Percentiles rank a stretch among this genome's conserved stretches.
These are phyloP conservation scores for Corylus americana DNA, from an alignment of 306 rosid species.

Conservation along the genomic window DNA sequence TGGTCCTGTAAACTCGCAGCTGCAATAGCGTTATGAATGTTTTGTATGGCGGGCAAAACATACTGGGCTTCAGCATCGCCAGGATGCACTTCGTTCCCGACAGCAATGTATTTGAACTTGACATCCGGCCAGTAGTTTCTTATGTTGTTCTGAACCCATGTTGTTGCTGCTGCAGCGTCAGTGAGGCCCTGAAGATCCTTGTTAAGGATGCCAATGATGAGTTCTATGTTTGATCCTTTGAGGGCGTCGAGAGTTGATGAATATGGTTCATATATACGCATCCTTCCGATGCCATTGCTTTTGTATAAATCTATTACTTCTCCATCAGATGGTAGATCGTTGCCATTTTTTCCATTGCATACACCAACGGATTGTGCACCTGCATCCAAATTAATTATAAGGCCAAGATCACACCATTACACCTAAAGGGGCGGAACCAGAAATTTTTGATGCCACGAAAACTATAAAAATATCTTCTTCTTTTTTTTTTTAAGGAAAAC, in stretches of 20 bases:
- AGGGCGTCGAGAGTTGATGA: constrained; percentile 44
- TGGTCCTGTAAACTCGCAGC: constrained; percentile 43
- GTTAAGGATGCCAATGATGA: constrained; percentile 34
- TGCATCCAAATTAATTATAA: constrained; percentile 18
- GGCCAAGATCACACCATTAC: neutral
- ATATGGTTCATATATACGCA: constrained; percentile 45
- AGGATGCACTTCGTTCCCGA: constrained; percentile 52
- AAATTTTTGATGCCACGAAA: no score
- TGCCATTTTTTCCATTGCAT: constrained; percentile 45
- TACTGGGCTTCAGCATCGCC: constrained; percentile 10
- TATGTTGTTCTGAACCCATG: constrained; percentile 41
- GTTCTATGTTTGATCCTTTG: constrained; percentile 49
- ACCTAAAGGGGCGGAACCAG: no score
- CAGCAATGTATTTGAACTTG: constrained; percentile 41
- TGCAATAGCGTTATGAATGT: constrained; percentile 37
- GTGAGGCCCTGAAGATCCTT: constrained; percentile 24
- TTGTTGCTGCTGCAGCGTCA: constrained; percentile 29
- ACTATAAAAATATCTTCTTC: no score
- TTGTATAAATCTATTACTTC: constrained; percentile 42
- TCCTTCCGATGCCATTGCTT: constrained; percentile 30
- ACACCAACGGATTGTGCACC: constrained; percentile 53
- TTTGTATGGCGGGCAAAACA: constrained; percentile 36
- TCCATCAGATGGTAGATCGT: constrained; percentile 33
- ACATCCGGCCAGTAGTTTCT: constrained; percentile 35
- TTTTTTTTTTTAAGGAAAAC: no score